These are phyloP conservation scores for Mucor ambiguus DNA, from an alignment of 371 early-diverging fungal species.

Conservation along the genomic window DNA sequence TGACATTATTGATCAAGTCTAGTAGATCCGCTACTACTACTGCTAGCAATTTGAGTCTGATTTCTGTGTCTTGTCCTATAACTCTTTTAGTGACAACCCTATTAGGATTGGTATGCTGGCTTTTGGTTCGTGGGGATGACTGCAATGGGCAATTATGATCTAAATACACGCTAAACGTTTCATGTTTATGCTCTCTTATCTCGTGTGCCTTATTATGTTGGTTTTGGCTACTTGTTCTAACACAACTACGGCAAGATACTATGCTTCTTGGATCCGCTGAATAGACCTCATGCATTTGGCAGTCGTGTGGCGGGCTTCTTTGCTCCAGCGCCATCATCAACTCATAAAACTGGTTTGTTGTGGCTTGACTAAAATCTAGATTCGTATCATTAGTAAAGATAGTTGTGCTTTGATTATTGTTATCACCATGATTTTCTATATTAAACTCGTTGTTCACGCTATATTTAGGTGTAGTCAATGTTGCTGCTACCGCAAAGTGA, in stretches of 20 bases:
- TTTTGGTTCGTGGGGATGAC: slow-evolving; percentile 79
- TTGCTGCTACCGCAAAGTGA: neutral
- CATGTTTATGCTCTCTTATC: neutral
- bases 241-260: slow-evolving; percentile 28
- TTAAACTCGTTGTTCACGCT: neutral
- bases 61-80: slow-evolving; percentile 74
- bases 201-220: slow-evolving; percentile 9
- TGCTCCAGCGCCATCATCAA: neutral
- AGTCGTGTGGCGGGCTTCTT: neutral
- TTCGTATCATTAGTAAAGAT: slow-evolving; percentile 19
- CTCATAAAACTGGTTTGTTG: neutral
- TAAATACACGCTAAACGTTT: neutral
- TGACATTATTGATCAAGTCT: neutral
- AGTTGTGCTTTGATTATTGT: neutral
- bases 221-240: slow-evolving; percentile 37
- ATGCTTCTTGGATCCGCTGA: slow-evolving; percentile 44
- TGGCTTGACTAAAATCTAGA: slow-evolving; percentile 10
- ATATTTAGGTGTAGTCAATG: neutral
- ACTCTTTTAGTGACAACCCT: slow-evolving; percentile 93
- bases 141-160: slow-evolving; percentile 27
- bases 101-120: slow-evolving; percentile 69
- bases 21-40: neutral
- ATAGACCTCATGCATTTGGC: slow-evolving; percentile 28
- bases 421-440: slow-evolving; percentile 6
- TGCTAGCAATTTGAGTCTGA: neutral